Evolutionary conservation across 169 alveolate genomes (phyloP), one percentile per base, ranked within the genome.

Genomic region (Condylostoma magnum): DNA sequence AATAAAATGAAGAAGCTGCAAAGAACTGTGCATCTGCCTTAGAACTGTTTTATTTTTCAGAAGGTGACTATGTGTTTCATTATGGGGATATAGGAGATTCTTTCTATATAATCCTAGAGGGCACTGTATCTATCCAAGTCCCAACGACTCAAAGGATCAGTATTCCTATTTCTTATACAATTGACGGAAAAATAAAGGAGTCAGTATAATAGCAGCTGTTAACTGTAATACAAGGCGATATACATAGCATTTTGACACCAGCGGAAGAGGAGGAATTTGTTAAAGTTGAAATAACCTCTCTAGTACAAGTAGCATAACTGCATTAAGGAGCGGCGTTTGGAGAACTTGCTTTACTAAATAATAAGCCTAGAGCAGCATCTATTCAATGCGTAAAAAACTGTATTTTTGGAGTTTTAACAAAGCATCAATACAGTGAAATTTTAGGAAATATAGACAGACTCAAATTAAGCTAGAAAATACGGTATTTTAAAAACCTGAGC

Each of bases 271-370:
- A 43, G 15, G 68, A 55, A 15, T 30, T 22, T 20, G 37, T 53
- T 10, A 37, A 47, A 46, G 28, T 4, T 38, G 28, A 41, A 18
- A 51, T 50, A 18, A 25, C 48, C 28, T 52, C 33, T 38, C 30
- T 69, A 25, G 34, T 50, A 2, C 25, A 55, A 31, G 70, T 71
- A 22, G 54, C 53, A 20, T 44, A 22, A 15, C 46, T 79, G 48
- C 20, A 37, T 18, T 33, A 38, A 43, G 91, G 90, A 0, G 75
- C 57, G 34, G 28, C 72, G 33, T 87, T 87, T 78, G 94, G 94
- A 28, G 90, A 81, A 47, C 46, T 67, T 28, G 90, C 90, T n/a
- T 63, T 84, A 22, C 57, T 87, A n/a, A 69, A 48, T 28, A 70
- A 75, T 34, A 77, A 58, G 22, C 82, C 84, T 36, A 56, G 94